Conservation (phyloP, 768 basidiomycete species). For the Exidia glandulosa region DNA sequence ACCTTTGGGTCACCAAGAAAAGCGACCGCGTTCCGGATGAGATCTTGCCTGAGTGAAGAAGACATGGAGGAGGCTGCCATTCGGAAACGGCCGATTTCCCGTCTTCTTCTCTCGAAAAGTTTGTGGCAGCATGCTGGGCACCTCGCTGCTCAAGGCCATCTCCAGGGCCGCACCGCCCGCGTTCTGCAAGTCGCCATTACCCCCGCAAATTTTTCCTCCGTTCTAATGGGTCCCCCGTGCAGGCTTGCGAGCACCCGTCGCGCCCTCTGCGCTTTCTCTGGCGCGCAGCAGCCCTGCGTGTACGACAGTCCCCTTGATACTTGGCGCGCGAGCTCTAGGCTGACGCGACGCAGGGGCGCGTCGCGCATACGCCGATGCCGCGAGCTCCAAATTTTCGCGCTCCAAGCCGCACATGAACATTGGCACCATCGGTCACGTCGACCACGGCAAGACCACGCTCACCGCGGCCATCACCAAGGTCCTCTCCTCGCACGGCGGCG, state of each 20-base stretch:
- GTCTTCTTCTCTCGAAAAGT: background rate
- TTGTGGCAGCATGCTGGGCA: background rate
- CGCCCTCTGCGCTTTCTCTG: background rate
- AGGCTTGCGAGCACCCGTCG: constrained; percentile 6
- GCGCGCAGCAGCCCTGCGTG: background rate
- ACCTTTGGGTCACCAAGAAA: constrained; percentile 85
- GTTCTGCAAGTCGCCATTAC: background rate
- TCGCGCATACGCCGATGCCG: constrained; percentile 64
- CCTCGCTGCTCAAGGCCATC: background rate
- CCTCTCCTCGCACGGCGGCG: constrained; percentile 63
- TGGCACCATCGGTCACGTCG: constrained; percentile 93
- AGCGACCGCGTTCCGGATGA: constrained; percentile 68
- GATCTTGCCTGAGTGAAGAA: constrained; percentile 47
- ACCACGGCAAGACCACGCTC: constrained; percentile 97
- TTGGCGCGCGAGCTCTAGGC: background rate
- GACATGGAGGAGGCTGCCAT: background rate
- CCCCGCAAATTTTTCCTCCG: too few species aligned
- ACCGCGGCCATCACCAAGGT: constrained; percentile 95
- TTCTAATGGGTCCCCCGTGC: background rate
- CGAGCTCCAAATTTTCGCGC: constrained; percentile 47
- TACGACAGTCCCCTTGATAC: background rate
- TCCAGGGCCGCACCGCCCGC: background rate
- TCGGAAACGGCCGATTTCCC: background rate
- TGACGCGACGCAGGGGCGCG: constrained; percentile 28
- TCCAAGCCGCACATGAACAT: constrained; percentile 91